phyloP scores from a whole-genome alignment of 2,329 filamentous ascomycete species.

The Thielaviopsis punctulata region DNA sequence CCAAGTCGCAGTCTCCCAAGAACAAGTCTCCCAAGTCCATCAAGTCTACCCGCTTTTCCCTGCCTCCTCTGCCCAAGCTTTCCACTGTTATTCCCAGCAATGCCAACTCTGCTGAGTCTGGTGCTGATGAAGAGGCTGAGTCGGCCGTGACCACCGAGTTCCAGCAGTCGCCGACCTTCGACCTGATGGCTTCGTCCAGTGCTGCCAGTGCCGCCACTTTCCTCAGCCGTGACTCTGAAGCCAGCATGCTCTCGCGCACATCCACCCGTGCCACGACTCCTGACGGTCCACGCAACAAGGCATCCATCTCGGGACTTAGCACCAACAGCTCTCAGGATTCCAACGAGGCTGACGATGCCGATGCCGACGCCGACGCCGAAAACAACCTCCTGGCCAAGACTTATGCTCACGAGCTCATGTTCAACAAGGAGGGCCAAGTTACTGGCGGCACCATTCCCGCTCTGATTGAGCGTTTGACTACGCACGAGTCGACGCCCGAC shows the following conservation, averaged over 20 bases:
- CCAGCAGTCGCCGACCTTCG: conserved; percentile 37
- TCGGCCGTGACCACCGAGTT: conserved; percentile 23
- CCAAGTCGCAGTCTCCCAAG: not conserved
- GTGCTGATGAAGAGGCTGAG: conserved; percentile 21
- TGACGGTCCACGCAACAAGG: conserved; percentile 44
- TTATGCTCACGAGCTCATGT: conserved; percentile 76
- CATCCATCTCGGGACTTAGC: conserved; percentile 53
- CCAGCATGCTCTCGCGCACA: conserved; percentile 60
- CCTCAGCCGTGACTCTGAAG: conserved; percentile 63
- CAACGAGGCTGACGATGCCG: conserved; percentile 32
- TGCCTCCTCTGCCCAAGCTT: conserved; percentile 41
- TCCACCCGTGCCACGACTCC: conserved; percentile 83
- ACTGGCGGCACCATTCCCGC: conserved; percentile 80
- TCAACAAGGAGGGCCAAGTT: conserved; percentile 90
- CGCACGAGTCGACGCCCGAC: conserved; percentile 83
- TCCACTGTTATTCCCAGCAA: conserved; percentile 31
- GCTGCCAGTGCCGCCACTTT: conserved; percentile 66
- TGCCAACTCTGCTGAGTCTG: conserved; percentile 30
- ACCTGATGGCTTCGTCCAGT: conserved; percentile 59
- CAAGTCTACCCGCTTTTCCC: conserved; percentile 26
- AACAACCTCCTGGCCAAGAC: conserved; percentile 79
- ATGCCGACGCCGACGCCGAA: conserved; percentile 66
- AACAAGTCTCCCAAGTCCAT: not conserved
- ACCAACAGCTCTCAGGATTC: conserved; percentile 33
- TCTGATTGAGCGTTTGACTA: conserved; percentile 84